These are phyloP conservation scores for Zygoascus biomembranicola DNA, from an alignment of 805 yeast species.

Conservation along the genomic window DNA sequence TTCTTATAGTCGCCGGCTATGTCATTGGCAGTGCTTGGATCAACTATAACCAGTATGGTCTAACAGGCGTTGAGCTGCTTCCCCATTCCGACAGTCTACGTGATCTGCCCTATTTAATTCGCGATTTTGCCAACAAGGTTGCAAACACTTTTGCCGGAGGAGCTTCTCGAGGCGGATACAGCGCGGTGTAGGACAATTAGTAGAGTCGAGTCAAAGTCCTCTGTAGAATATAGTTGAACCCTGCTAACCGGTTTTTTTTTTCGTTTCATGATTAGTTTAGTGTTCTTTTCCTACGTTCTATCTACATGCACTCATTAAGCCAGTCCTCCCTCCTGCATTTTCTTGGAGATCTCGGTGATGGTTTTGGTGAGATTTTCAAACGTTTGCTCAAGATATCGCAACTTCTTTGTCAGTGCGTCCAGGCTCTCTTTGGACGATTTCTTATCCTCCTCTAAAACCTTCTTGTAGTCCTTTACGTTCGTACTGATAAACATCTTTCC, in stretches of 20 bases:
- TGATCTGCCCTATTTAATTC: conserved; percentile 63
- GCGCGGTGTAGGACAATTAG: conserved; percentile 59
- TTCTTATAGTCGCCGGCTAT: conserved; percentile 62
- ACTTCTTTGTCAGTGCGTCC: conserved; percentile 56
- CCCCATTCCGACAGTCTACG: conserved; percentile 41
- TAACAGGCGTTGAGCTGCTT: conserved; percentile 45
- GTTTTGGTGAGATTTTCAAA: conserved; percentile 63
- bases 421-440: conserved; percentile 48
- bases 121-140: conserved; percentile 66
- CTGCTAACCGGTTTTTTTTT: too few relatives aligned
- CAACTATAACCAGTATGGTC: conserved; percentile 63
- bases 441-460: conserved; percentile 44
- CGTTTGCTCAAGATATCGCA: conserved; percentile 65
- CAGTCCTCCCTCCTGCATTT: background rate
- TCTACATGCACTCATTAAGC: background rate
- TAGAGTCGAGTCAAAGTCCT: too few relatives aligned
- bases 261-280: background rate
- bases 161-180: conserved; percentile 72
- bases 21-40: conserved; percentile 69
- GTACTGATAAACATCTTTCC: conserved; percentile 55
- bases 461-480: conserved; percentile 39
- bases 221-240: too few relatives aligned
- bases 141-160: conserved; percentile 57
- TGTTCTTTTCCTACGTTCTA: background rate
- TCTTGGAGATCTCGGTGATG: conserved; percentile 39